Conservation (phyloP, 2,329 filamentous ascomycete genomes). For the Tolypocladium pustulatum region DNA sequence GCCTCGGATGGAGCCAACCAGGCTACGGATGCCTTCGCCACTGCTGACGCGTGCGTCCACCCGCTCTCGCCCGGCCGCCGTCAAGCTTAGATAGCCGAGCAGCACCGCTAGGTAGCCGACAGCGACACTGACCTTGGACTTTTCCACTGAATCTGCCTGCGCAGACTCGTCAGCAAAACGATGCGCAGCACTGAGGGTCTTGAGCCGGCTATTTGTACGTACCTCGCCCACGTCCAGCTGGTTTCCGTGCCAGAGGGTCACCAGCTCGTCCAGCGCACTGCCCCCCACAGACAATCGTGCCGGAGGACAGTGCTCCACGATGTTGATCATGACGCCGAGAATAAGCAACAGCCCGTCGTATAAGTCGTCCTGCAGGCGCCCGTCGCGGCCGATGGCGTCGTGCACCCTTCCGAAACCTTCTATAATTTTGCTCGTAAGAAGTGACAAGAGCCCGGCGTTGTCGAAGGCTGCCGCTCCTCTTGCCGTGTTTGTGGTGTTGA, state of each 20-base stretch:
- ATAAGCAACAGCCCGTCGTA: slow-evolving; percentile 68
- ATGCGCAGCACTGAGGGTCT: too few species aligned
- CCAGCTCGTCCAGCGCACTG: slow-evolving; percentile 45
- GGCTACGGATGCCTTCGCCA: slow-evolving; percentile 28
- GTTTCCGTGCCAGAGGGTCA: slow-evolving; percentile 57
- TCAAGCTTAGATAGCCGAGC: slow-evolving; percentile 68
- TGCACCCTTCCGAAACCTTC: slow-evolving; percentile 38
- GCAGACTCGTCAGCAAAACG: not conserved
- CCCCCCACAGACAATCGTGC: slow-evolving; percentile 35
- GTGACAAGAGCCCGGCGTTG: slow-evolving; percentile 41
- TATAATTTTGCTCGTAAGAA: slow-evolving; percentile 39
- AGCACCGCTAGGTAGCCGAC: slow-evolving; percentile 80
- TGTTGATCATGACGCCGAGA: slow-evolving; percentile 76
- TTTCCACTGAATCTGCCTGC: slow-evolving; percentile 60
- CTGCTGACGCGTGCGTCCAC: slow-evolving; percentile 31
- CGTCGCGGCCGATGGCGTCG: slow-evolving; percentile 34
- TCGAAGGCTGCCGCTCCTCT: slow-evolving; percentile 61
- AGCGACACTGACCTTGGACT: slow-evolving; percentile 69
- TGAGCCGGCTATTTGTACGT: slow-evolving; percentile 18
- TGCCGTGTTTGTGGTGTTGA: slow-evolving; percentile 82
- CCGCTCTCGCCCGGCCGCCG: slow-evolving; percentile 29
- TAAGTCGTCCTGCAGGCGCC: slow-evolving; percentile 35
- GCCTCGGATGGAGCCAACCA: slow-evolving; percentile 43
- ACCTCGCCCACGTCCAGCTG: slow-evolving; percentile 59
- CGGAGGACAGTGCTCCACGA: slow-evolving; percentile 64